A percentile compares a stretch with the other conserved stretches of the same genome.
Evolutionary conservation across 164 flowering plant species (phyloP).

Genomic region (Vitis labrusca): DNA sequence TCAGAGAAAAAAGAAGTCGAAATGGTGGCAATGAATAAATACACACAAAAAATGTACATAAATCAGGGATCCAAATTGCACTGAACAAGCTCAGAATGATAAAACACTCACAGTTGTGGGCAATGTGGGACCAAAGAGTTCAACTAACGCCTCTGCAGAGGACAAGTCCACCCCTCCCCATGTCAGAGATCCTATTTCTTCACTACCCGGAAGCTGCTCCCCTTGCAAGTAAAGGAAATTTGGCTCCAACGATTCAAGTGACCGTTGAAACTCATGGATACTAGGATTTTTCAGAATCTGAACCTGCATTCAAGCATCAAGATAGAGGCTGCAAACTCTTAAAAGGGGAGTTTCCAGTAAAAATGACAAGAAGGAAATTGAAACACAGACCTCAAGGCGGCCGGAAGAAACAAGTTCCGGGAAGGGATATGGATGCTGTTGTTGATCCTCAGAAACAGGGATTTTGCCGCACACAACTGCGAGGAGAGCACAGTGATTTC

Average conservation of each 20-base stretch:
- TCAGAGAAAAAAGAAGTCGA: background rate
- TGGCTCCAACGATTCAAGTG: conserved; percentile 11
- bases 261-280: conserved; percentile 10
- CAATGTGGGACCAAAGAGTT: conserved; percentile 15
- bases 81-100: background rate
- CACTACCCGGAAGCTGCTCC: conserved; percentile 11
- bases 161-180: conserved; percentile 3
- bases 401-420: conserved; percentile 21
- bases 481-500: conserved; percentile 14
- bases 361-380: background rate
- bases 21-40: background rate
- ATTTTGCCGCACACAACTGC: conserved; percentile 9
- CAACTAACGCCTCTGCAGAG: conserved; percentile 11
- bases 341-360: background rate
- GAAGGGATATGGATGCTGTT: conserved; percentile 1
- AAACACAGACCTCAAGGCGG: conserved; percentile 13
- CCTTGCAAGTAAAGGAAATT: conserved; percentile 21
- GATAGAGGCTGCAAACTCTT: background rate
- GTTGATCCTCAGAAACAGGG: background rate
- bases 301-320: conserved; percentile 11
- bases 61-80: no score
- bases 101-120: conserved; percentile 19
- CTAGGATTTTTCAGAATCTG: conserved; percentile 15
- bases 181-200: conserved; percentile 6
- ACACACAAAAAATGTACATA: no score